Evolutionary conservation across 192 early-diverging fungal species (phyloP).

Genomic region (Coemansia pectinata): DNA sequence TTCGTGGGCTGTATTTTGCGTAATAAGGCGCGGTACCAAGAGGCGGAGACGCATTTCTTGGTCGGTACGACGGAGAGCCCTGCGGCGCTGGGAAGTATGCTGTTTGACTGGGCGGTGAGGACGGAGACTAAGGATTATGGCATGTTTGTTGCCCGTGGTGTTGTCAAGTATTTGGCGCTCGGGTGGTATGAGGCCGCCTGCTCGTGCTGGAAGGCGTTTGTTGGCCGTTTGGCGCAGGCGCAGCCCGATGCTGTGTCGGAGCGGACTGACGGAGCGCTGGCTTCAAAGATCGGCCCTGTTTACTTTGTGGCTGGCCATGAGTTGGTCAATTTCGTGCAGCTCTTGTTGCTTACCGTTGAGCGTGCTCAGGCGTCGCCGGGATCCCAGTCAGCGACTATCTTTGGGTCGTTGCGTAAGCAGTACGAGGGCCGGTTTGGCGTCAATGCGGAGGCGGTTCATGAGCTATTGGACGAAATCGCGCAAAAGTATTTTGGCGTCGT

Average conservation of each 20-base stretch:
- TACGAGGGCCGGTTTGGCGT: conserved; percentile 42
- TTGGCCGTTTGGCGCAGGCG: conserved; percentile 24
- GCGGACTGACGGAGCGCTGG: conserved; percentile 28
- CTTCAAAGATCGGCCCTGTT: conserved; percentile 52
- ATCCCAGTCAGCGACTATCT: conserved; percentile 20
- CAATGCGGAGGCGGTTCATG: conserved; percentile 26
- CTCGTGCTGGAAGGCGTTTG: conserved; percentile 55
- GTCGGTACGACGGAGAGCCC: conserved; percentile 84
- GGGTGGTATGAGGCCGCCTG: conserved; percentile 58
- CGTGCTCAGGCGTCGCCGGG: conserved; percentile 41
- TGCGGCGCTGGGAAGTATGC: conserved; percentile 68
- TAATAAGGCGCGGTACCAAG: conserved; percentile 68
- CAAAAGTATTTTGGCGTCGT: conserved; percentile 56
- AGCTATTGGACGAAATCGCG: conserved; percentile 38
- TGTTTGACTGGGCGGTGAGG: conserved; percentile 72
- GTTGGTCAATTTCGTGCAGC: conserved; percentile 66
- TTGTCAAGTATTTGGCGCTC: conserved; percentile 72
- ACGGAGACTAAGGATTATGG: conserved; percentile 68
- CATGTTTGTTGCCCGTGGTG: conserved; percentile 73
- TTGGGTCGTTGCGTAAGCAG: conserved; percentile 30
- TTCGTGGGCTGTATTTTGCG: conserved; percentile 47
- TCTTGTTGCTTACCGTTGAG: conserved; percentile 68
- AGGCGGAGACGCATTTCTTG: conserved; percentile 85
- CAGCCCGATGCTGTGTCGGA: conserved; percentile 16
- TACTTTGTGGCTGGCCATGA: conserved; percentile 49